phyloP scores from a whole-genome alignment of 192 early-diverging fungal species.

The Chytriomyces sp. region DNA sequence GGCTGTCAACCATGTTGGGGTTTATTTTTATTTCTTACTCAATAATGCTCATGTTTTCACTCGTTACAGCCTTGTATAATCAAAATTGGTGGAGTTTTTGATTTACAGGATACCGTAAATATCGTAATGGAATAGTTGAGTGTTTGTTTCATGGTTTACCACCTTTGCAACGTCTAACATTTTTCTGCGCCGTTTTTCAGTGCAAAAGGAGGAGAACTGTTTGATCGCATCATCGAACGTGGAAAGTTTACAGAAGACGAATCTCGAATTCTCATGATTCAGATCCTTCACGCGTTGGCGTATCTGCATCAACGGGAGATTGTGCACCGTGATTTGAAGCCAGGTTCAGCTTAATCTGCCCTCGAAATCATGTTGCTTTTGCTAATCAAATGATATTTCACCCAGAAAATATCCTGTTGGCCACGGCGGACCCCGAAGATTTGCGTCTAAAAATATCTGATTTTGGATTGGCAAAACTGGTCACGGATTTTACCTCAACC shows the following conservation, averaged over 20 bases:
- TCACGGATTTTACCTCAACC: slow-evolving; percentile 58
- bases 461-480: slow-evolving; percentile 83
- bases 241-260: slow-evolving; percentile 71
- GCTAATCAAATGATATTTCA: slow-evolving; percentile 55
- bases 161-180: slow-evolving; percentile 21
- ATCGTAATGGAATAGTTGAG: slow-evolving; percentile 74
- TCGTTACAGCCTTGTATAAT: slow-evolving; percentile 63
- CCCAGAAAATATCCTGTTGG: slow-evolving; percentile 75
- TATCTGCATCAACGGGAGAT: slow-evolving; percentile 80
- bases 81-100: slow-evolving; percentile 66
- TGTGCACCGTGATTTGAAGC: slow-evolving; percentile 86
- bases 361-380: slow-evolving; percentile 5
- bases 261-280: slow-evolving; percentile 70
- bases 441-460: slow-evolving; percentile 83
- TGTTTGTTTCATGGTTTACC: neutral
- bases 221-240: slow-evolving; percentile 76
- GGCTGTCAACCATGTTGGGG: slow-evolving; percentile 59
- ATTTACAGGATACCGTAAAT: slow-evolving; percentile 64
- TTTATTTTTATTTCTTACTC: slow-evolving; percentile 5
- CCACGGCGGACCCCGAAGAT: slow-evolving; percentile 48
- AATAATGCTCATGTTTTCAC: neutral
- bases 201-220: slow-evolving; percentile 82
- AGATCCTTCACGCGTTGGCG: slow-evolving; percentile 73
- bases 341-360: slow-evolving; percentile 40
- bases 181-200: slow-evolving; percentile 29